Evolutionary conservation across 169 alveolate genomes (phyloP).

Genomic region (Eimeria maxima): DNA sequence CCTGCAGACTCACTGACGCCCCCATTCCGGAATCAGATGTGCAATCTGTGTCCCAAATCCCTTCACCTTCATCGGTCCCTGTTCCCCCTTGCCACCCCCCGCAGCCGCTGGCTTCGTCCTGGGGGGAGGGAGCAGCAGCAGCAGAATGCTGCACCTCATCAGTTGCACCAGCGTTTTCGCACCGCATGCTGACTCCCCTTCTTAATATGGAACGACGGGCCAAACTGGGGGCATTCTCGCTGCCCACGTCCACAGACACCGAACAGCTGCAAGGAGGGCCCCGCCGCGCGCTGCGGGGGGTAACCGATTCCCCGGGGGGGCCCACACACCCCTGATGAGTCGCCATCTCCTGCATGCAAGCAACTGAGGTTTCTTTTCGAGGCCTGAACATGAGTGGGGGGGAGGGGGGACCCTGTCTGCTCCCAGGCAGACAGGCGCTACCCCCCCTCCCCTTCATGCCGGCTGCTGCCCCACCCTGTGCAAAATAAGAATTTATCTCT

Average conservation of each 20-base stretch:
- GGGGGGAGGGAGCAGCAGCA: neutral
- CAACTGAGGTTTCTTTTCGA: neutral
- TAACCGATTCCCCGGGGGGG: neutral
- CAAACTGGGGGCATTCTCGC: neutral
- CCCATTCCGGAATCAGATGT: neutral
- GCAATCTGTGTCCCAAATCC: neutral
- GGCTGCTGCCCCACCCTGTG: neutral
- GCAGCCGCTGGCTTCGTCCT: neutral
- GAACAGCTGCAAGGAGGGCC: neutral
- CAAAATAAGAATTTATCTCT: neutral
- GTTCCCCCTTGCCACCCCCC: neutral
- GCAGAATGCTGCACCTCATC: neutral
- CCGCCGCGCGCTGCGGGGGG: neutral
- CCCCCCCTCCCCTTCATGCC: slow-evolving; percentile 36
- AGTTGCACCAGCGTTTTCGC: neutral
- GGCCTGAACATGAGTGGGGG: neutral
- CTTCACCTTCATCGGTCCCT: neutral
- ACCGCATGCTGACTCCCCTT: neutral
- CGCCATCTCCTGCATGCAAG: neutral
- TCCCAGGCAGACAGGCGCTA: neutral
- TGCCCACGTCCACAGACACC: neutral
- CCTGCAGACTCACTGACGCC: slow-evolving; percentile 29
- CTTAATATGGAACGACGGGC: neutral
- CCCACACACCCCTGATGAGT: neutral
- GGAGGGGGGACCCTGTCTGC: slow-evolving; percentile 9